These are phyloP conservation scores for Penicillium thymicola DNA, from an alignment of 2,329 filamentous ascomycete species.

Conservation along the genomic window DNA sequence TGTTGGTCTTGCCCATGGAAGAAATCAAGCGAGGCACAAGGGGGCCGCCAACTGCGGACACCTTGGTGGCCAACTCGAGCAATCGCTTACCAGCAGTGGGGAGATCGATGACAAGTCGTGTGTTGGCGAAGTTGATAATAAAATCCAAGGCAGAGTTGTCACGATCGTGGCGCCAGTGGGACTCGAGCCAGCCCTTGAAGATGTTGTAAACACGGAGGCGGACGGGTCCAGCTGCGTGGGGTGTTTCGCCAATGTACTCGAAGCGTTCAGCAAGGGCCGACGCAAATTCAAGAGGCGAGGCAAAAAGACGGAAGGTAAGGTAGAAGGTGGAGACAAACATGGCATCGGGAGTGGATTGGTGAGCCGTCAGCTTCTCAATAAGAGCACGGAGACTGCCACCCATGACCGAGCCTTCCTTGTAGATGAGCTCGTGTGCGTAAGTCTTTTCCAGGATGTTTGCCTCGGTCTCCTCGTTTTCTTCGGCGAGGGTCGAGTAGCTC, in stretches of 20 bases:
- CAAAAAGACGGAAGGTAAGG: constrained; percentile 91
- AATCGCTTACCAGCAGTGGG: constrained; percentile 79
- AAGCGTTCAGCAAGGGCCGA: constrained; percentile 85
- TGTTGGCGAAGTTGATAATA: constrained; percentile 76
- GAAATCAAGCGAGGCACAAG: constrained; percentile 80
- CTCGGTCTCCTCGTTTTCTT: constrained; percentile 77
- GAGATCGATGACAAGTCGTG: constrained; percentile 64
- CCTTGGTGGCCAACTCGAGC: constrained; percentile 73
- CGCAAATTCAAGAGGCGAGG: constrained; percentile 73
- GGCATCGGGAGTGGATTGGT: constrained; percentile 87
- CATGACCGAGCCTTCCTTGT: constrained; percentile 91
- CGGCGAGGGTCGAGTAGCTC: constrained; percentile 62
- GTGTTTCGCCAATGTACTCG: constrained; percentile 80
- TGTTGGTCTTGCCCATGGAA: constrained; percentile 83
- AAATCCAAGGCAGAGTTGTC: constrained; percentile 72
- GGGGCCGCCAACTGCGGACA: constrained; percentile 67
- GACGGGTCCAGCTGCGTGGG: constrained; percentile 72
- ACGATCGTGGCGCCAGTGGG: constrained; percentile 82
- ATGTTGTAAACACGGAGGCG: constrained; percentile 90
- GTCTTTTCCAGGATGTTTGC: constrained; percentile 85
- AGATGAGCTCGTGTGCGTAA: constrained; percentile 86
- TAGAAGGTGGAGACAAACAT: constrained; percentile 94
- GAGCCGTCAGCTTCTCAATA: constrained; percentile 89
- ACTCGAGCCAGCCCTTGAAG: constrained; percentile 96
- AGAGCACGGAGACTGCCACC: constrained; percentile 86